Base-by-base conservation (phyloP, 2,329 filamentous ascomycete species). In the Esteya vermicola region DNA sequence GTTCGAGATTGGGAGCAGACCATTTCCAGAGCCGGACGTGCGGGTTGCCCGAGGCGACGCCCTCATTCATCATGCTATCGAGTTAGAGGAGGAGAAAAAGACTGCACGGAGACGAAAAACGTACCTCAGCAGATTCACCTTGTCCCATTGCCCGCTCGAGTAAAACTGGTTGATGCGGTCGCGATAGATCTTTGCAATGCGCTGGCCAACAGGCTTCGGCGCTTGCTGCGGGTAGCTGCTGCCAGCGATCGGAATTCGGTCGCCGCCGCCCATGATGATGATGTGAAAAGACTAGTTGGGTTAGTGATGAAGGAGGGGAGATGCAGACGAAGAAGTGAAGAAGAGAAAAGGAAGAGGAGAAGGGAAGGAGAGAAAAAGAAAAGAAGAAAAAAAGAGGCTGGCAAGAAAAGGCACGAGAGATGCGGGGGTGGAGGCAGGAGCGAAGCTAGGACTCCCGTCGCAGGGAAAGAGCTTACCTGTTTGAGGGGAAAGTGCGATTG, bases 11-110 rank as follows among this genome's bases (percentile, higher is more conserved):
- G 2, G 88, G 88, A 13, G 85, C 85, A 42, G 82, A 79, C 74
- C 88, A 94, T 43, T 86, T 85, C 43, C 71, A 85, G 42, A 98
- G 77, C 61, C 86, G 81, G 53, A 96, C 76, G 56, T 89, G 71
- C 22, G 84, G 74, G 47, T 75, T 63, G 48, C 85, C 85, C 9
- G 78, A 78, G 41, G 58, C 67, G 37, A 64, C 54, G 37, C 70
- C 81, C 58, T 89, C 79, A 52, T 77, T 70, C 57, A 86, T 73
- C 67, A 86, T 86, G 45, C 75, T 80, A 25, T 20, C 33, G 7
- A 20, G 16, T 8, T 3, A 19, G 10, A 13, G 31, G 16, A 9
- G 4, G 9, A 6, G 33, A 30, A 13, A 22, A 14, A 22, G 25
- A 20, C 12, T 2, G 16, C 14, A 18, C 13, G n/a, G 21, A 16